phyloP scores from a whole-genome alignment of 192 early-diverging fungal species.

The Coemansia sp. region DNA sequence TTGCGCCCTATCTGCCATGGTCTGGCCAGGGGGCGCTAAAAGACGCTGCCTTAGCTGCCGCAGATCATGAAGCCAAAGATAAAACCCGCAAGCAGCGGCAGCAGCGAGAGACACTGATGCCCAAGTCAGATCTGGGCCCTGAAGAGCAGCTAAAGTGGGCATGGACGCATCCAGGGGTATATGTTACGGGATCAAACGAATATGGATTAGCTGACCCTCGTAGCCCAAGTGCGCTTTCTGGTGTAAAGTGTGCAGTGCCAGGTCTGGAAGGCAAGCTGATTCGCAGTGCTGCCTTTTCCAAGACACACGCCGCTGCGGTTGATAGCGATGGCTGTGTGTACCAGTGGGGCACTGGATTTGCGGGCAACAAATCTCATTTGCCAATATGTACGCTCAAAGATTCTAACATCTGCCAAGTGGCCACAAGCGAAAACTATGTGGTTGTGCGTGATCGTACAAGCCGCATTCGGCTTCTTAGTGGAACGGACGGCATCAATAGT shows the following conservation, averaged over 20 bases:
- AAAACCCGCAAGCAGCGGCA: conserved; percentile 10
- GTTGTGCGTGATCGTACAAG: conserved; percentile 30
- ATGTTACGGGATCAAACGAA: conserved; percentile 39
- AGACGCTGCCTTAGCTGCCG: not conserved
- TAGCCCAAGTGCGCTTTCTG: conserved; percentile 16
- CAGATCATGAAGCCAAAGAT: conserved; percentile 1
- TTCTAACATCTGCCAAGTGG: conserved; percentile 16
- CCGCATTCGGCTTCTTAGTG: conserved; percentile 27
- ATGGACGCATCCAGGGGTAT: conserved; percentile 44
- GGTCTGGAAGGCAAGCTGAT: conserved; percentile 40
- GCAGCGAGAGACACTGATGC: conserved; percentile 16
- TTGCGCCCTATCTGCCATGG: conserved; percentile 27
- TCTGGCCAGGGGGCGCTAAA: not conserved
- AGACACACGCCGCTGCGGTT: conserved; percentile 35
- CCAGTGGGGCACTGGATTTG: conserved; percentile 51
- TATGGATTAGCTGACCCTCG: conserved; percentile 36
- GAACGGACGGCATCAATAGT: not conserved
- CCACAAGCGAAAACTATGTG: conserved; percentile 25
- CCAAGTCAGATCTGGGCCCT: conserved; percentile 18
- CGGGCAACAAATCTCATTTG: conserved; percentile 18
- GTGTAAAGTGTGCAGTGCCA: conserved; percentile 23
- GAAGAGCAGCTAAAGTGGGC: conserved; percentile 46
- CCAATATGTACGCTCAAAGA: conserved; percentile 27
- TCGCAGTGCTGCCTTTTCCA: conserved; percentile 30
- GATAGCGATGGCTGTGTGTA: conserved; percentile 31